Evolutionary conservation across 2,329 filamentous ascomycete genomes (phyloP), one percentile per base, ranked within the genome.

Genomic region (Ilyonectria robusta): DNA sequence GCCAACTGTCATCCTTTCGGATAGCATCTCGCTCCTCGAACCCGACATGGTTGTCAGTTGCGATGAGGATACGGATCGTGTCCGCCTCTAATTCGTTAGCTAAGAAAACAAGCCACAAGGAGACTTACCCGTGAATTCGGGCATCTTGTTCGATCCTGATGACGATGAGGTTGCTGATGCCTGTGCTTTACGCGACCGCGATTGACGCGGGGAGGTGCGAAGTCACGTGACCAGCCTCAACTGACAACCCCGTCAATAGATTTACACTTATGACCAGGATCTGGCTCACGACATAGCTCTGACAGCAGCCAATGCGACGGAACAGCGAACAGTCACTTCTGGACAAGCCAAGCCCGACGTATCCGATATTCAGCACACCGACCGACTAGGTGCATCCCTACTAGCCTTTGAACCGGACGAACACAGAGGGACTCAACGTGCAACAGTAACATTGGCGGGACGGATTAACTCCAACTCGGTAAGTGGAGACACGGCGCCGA

Each of bases 21-120:
- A 96, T 93, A 1, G 94, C 89, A 80, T 99, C 95, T 75, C 95
- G 91, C 82, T 99, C 96, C 78, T 94, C 93, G 81, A 94, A 98
- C 59, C 96, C 96, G 67, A 99, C 96, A 92, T 99, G 96, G 75
- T 97, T 98, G 80, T 99, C 96, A 17, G 95, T 98, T 44, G 96
- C 92, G 67, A 99, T 88, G 42, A 99, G 90, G 72, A 99, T 96
- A 71, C 94, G 94, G 77, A 99, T 98, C 0, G 94, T 97, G 83
- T 99, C 94, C 74, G 93, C 82, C 62, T 84, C 86, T 87, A 59
- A 61, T 62, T 59, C 40, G n/a, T 78, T 53, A 75, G 62, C 19
- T 29, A 33, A 11, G 26, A 4, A 46, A 8, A 13, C 8, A 17
- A 17, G 9, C 1, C 1, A 8, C 8, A 8, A 19, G 17, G 7